Conservation (phyloP, 495 filamentous ascomycete species). For the Podospora pseudocomata region DNA sequence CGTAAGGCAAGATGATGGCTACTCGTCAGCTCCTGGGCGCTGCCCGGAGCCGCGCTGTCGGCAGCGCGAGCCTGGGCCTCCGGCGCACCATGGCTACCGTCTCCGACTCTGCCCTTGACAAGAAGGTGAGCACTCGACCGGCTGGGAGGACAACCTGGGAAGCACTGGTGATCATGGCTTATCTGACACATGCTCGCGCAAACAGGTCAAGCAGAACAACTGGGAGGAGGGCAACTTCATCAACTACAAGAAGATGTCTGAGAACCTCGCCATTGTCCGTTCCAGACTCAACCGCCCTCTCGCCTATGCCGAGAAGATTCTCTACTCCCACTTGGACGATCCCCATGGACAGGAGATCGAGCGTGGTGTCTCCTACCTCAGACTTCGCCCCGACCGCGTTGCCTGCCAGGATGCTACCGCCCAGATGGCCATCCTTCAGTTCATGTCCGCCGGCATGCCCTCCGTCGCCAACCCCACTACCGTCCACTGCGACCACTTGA, state of each 20-base stretch:
- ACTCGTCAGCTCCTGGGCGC: slow-evolving; percentile 52
- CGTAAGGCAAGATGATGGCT: slow-evolving; percentile 51
- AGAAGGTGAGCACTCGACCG: slow-evolving; percentile 39
- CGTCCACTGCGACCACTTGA: slow-evolving; percentile 99
- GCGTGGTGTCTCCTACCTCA: slow-evolving; percentile 92
- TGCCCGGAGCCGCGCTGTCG: slow-evolving; percentile 48
- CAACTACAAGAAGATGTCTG: slow-evolving; percentile 89
- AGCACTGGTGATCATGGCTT: background rate
- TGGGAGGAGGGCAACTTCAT: slow-evolving; percentile 56
- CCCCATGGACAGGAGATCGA: slow-evolving; percentile 94
- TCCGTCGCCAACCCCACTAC: slow-evolving; percentile 92
- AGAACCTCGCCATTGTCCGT: slow-evolving; percentile 91
- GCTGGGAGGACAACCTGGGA: background rate
- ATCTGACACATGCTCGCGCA: slow-evolving; percentile 21
- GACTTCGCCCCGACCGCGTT: slow-evolving; percentile 93
- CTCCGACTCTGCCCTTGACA: slow-evolving; percentile 50
- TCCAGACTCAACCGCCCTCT: slow-evolving; percentile 84
- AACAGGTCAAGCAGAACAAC: slow-evolving; percentile 44
- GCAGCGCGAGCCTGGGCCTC: slow-evolving; percentile 43
- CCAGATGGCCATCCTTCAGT: slow-evolving; percentile 99
- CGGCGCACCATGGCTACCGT: slow-evolving; percentile 53
- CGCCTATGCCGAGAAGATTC: slow-evolving; percentile 95
- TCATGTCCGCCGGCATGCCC: slow-evolving; percentile 97
- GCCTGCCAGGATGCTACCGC: slow-evolving; percentile 99
- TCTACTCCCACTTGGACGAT: slow-evolving; percentile 98